phyloP scores from a whole-genome alignment of 179 eudicot genomes.

The Silene vulgaris region DNA sequence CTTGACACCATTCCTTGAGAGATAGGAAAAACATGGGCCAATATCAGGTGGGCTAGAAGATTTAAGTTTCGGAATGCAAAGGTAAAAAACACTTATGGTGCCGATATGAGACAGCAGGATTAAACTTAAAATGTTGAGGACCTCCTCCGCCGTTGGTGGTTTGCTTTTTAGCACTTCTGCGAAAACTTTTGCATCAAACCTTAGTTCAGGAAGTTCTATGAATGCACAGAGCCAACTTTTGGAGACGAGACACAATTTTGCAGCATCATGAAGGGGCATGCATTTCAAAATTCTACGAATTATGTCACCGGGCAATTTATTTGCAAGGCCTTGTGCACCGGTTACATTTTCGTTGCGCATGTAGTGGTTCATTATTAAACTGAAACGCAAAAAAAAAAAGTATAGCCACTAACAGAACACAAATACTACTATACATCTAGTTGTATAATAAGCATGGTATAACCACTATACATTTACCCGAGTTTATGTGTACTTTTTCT shows the following conservation, averaged over 20 bases:
- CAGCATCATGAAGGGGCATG: slow-evolving; percentile 13
- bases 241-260: slow-evolving; percentile 5
- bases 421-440: background rate
- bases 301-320: background rate
- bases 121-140: background rate
- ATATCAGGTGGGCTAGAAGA: background rate
- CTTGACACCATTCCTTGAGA: slow-evolving; percentile 18
- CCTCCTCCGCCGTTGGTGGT: background rate
- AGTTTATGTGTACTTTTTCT: too few relatives aligned
- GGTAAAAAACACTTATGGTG: background rate
- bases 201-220: background rate
- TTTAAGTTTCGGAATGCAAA: background rate
- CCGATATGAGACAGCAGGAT: slow-evolving; percentile 20
- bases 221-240: slow-evolving; percentile 6
- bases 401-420: too few relatives aligned
- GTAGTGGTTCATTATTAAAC: background rate
- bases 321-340: background rate
- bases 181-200: background rate
- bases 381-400: background rate
- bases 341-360: background rate
- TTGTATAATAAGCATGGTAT: too few relatives aligned
- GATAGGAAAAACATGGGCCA: slow-evolving; percentile 9
- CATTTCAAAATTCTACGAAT: slow-evolving; percentile 7
- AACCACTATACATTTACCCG: too few relatives aligned
- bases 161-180: background rate